These are phyloP conservation scores for Terfezia claveryi DNA, from an alignment of 495 filamentous ascomycete species.

Conservation along the genomic window DNA sequence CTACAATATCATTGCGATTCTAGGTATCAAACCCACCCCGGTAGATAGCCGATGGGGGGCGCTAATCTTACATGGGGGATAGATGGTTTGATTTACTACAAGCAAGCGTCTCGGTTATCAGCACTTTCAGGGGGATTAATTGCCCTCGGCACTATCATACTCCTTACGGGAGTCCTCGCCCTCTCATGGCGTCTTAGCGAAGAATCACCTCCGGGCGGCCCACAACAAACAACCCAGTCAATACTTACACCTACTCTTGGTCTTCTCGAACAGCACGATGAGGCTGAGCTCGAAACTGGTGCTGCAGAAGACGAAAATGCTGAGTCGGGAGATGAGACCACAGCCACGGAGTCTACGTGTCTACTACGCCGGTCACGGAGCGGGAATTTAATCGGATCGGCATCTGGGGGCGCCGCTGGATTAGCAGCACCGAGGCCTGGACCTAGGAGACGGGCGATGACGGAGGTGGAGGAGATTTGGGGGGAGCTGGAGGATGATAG, in stretches of 20 bases:
- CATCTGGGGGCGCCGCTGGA: conserved; percentile 19
- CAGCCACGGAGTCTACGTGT: conserved; percentile 22
- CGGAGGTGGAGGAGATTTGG: conserved; percentile 41
- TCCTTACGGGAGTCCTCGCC: conserved; percentile 71
- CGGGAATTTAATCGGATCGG: background rate
- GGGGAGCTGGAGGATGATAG: conserved; percentile 39
- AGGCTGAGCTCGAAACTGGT: conserved; percentile 31
- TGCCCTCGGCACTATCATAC: conserved; percentile 61
- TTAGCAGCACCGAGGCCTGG: conserved; percentile 14
- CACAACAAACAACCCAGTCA: conserved; percentile 33
- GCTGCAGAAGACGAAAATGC: conserved; percentile 24
- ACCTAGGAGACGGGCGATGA: conserved; percentile 21
- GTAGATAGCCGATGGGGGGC: too few species aligned
- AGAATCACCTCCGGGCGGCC: conserved; percentile 26
- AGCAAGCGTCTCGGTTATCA: conserved; percentile 57
- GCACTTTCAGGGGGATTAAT: conserved; percentile 63
- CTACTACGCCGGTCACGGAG: conserved; percentile 18
- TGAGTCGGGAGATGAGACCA: conserved; percentile 20
- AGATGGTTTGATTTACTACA: conserved; percentile 93
- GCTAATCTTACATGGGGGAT: too few species aligned
- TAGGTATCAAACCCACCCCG: conserved; percentile 17
- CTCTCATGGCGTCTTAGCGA: conserved; percentile 84
- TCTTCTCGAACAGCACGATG: conserved; percentile 39
- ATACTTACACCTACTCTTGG: conserved; percentile 47
- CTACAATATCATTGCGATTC: conserved; percentile 96